Evolutionary conservation across 345 rosid genomes (phyloP).

Genomic region (thale cress (Arabidopsis thaliana)): DNA sequence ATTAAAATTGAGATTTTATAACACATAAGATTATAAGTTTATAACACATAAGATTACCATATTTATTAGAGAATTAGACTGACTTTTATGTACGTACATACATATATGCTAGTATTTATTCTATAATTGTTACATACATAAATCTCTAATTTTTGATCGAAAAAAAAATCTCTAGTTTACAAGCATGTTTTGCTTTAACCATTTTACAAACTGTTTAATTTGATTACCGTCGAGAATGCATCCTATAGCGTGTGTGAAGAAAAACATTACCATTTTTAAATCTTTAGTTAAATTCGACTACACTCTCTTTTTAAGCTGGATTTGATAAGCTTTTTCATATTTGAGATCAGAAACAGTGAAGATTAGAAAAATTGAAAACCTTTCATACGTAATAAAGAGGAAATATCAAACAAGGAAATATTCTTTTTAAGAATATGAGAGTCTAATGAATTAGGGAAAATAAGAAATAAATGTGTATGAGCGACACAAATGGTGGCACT

Average conservation of each 20-base stretch:
- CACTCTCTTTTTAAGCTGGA: background rate
- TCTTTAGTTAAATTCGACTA: background rate
- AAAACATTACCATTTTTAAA: background rate
- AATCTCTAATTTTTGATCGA: too few species aligned
- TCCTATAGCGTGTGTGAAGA: background rate
- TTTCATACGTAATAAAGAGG: slow-evolving; percentile 3
- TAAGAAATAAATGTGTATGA: slow-evolving; percentile 28
- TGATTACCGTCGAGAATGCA: background rate
- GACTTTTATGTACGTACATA: too few species aligned
- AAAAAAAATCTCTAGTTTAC: too few species aligned
- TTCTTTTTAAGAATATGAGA: background rate
- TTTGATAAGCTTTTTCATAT: background rate
- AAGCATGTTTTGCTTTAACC: too few species aligned
- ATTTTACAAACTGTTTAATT: too few species aligned
- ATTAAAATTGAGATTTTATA: too few species aligned
- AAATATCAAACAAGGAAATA: background rate
- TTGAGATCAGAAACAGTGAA: background rate
- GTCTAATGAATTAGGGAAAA: slow-evolving; percentile 13
- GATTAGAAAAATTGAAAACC: background rate
- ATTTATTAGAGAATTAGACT: too few species aligned
- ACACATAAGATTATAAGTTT: too few species aligned
- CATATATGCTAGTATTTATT: too few species aligned
- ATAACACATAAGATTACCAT: too few species aligned
- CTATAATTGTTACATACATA: too few species aligned
- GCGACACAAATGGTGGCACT: slow-evolving; percentile 30